Conservation (phyloP, 2,329 filamentous ascomycete genomes). For the Pseudomassariella vexata region DNA sequence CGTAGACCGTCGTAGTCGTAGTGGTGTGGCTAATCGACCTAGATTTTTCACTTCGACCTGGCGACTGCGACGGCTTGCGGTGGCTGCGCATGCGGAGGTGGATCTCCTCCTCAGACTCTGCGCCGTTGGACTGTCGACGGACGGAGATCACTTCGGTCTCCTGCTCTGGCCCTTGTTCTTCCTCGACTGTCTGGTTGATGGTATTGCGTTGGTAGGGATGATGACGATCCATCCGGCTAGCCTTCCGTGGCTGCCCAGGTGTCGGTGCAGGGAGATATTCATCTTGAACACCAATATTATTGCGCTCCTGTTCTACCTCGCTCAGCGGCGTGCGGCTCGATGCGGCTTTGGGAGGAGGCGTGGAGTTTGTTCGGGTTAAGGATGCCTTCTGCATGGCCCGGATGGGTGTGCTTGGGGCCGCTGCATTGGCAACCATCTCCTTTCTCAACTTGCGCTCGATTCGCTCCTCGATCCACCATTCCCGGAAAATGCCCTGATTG, state of each 20-base stretch:
- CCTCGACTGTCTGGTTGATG: conserved; percentile 38
- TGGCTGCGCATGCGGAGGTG: conserved; percentile 68
- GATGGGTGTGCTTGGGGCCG: conserved; percentile 52
- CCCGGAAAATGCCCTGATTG: conserved; percentile 94
- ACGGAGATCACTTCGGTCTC: conserved; percentile 57
- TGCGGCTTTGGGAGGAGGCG: conserved; percentile 74
- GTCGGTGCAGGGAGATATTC: conserved; percentile 93
- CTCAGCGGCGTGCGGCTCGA: conserved; percentile 81
- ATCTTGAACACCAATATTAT: conserved; percentile 65
- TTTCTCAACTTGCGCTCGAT: conserved; percentile 62
- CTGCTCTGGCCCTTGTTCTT: conserved; percentile 46
- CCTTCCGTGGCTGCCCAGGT: conserved; percentile 91
- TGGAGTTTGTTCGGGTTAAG: conserved; percentile 60
- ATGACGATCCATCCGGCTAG: conserved; percentile 69
- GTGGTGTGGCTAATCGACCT: conserved; percentile 72
- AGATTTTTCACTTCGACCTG: conserved; percentile 52
- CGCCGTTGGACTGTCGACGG: conserved; percentile 55
- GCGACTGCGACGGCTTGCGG: conserved; percentile 61
- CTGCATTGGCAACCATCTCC: conserved; percentile 46
- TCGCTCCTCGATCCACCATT: conserved; percentile 95
- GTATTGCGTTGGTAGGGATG: conserved; percentile 63
- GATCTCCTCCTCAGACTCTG: conserved; percentile 77
- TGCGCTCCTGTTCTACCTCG: conserved; percentile 80
- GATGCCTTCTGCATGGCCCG: conserved; percentile 56
- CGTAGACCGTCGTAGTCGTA: conserved; percentile 64